Evolutionary conservation across 1,284 basidiomycete genomes (phyloP), one percentile per base, ranked within the genome.

Genomic region (Xerocomus minutiporus): DNA sequence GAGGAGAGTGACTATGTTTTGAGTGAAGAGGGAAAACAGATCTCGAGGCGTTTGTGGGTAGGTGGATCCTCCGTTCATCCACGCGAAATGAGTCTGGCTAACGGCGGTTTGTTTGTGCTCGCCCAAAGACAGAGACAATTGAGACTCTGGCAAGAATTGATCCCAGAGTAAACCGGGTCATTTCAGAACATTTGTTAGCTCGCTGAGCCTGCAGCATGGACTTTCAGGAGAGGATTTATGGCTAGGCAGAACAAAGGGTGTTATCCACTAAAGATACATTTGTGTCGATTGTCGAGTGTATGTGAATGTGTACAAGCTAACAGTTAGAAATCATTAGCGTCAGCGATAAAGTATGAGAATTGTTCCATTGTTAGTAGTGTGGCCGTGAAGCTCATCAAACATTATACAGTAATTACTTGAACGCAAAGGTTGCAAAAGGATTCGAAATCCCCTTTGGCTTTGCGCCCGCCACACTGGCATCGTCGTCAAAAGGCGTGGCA

Each of bases 401-500:
- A 31, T 51, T 43, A 29, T 17, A 38, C 53, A 44, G 43, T 11
- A 41, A 48, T 51, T 59, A 67, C 47, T 20, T 20, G 20, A 69
- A 12, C 5, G 67, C 67, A 38, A 60, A 25, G n/a, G 65, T 65
- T 5, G 57, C 31, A 48, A 70, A 71, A 8, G 69, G 65, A 46
- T 71, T 71, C 31, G 60, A 59, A 35, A 42, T 53, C 45, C 56
- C 57, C 61, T 59, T 69, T 38, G 48, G 44, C 53, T 47, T 64
- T 6, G 38, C 23, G 6, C 32, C 57, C 17, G 28, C 38, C 12
- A 77, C 71, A 44, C 64, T 61, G 51, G 75, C 74, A 61, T 86
- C 81, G 62, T 88, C 87, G 66, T 90, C 88, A 70, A 89, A 90
- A 11, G 88, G 87, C 52, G 86, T 88, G 52, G 79, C 75, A 63